These are phyloP conservation scores for Vanilla planifolia DNA, from an alignment of 106 monocot species.

Conservation along the genomic window DNA sequence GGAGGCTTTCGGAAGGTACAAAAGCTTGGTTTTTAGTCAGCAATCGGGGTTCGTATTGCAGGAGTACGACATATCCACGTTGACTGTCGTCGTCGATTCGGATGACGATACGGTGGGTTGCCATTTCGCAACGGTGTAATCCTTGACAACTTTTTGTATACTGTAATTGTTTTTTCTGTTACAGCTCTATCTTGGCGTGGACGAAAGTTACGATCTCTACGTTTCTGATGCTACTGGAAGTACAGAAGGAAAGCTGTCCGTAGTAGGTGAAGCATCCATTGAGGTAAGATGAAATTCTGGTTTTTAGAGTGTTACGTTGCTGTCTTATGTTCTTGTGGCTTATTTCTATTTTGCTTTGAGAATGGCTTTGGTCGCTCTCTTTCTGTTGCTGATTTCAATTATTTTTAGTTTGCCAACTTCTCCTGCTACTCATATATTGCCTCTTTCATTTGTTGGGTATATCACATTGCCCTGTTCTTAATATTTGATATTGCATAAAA, in stretches of 20 bases:
- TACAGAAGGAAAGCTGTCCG: conserved; percentile 21
- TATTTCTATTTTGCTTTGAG: too few species aligned
- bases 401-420: too few species aligned
- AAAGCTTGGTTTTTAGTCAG: conserved; percentile 46
- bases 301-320: too few species aligned
- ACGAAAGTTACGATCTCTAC: conserved; percentile 78
- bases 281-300: conserved; percentile 44
- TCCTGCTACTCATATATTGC: too few species aligned
- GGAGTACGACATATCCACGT: conserved; percentile 37
- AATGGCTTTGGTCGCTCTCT: too few species aligned
- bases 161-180: neutral
- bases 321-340: too few species aligned
- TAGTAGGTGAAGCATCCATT: conserved; percentile 58
- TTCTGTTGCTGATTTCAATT: too few species aligned
- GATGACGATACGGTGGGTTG: conserved; percentile 63
- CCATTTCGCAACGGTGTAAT: neutral
- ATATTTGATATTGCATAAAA: too few species aligned
- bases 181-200: conserved; percentile 78
- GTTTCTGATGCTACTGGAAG: conserved; percentile 19
- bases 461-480: too few species aligned
- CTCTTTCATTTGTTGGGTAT: too few species aligned
- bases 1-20: conserved; percentile 78
- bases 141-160: neutral
- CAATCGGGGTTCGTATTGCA: conserved; percentile 10
- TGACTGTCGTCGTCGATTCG: conserved; percentile 61